Percentiles rank a stretch among this genome's conserved stretches.
Conservation (phyloP, 164 flowering plant species). For the Sedum album region DNA sequence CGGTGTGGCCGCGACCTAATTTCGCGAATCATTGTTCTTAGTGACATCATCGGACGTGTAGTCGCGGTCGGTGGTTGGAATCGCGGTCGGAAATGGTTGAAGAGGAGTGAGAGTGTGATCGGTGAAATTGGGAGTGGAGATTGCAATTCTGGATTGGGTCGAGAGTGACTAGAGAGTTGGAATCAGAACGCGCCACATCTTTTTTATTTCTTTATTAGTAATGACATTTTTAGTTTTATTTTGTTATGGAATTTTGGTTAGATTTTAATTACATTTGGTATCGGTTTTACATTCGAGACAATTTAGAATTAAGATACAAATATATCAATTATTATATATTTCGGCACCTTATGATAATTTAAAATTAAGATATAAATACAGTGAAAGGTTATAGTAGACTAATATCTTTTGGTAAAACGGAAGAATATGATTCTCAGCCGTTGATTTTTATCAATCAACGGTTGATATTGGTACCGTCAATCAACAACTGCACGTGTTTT, state of each 20-base stretch:
- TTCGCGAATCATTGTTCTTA: constrained; percentile 20
- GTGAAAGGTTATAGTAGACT: too few species aligned
- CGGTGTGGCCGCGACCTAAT: constrained; percentile 24
- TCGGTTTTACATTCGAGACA: too few species aligned
- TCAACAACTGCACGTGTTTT: too few species aligned
- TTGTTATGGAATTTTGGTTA: neutral
- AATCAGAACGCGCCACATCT: constrained; percentile 6
- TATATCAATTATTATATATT: too few species aligned
- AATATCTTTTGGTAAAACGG: too few species aligned
- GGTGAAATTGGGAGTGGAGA: neutral
- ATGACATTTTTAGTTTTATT: neutral
- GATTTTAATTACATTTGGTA: too few species aligned
- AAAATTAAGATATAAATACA: too few species aligned
- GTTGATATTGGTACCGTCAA: too few species aligned
- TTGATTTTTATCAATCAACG: too few species aligned
- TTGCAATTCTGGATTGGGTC: neutral
- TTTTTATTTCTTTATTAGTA: neutral
- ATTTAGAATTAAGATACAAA: too few species aligned
- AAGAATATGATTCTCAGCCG: too few species aligned
- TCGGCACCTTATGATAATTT: too few species aligned
- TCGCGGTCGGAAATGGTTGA: neutral
- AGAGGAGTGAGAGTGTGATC: constrained; percentile 3
- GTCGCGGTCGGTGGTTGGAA: neutral
- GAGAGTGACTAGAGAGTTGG: neutral
- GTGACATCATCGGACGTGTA: constrained; percentile 12